phyloP scores from a whole-genome alignment of 768 basidiomycete genomes.

The Hydnomerulius pinastri region DNA sequence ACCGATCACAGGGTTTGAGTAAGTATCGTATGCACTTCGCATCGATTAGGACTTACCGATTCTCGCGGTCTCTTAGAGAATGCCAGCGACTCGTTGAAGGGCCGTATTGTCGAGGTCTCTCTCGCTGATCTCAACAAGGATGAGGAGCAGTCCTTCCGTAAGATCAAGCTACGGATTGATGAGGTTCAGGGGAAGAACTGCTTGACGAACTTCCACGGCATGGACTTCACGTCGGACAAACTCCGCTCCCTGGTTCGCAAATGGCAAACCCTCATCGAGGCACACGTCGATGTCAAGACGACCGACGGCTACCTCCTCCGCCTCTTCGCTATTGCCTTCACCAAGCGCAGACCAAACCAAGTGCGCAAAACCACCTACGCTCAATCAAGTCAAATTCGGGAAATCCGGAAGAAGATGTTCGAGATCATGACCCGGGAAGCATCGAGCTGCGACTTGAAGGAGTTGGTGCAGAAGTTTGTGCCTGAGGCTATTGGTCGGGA shows the following conservation, averaged over 20 bases:
- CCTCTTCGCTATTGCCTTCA: slow-evolving; percentile 98
- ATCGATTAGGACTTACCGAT: slow-evolving; percentile 11
- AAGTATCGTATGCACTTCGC: slow-evolving; percentile 38
- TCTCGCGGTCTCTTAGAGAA: slow-evolving; percentile 64
- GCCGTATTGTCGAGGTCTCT: slow-evolving; percentile 94
- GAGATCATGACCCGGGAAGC: slow-evolving; percentile 98
- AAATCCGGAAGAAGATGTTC: slow-evolving; percentile 99
- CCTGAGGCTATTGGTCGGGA: slow-evolving; percentile 99
- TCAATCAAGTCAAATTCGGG: slow-evolving; percentile 90
- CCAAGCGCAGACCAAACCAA: slow-evolving; percentile 93
- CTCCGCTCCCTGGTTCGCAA: slow-evolving; percentile 99
- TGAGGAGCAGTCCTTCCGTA: slow-evolving; percentile 99
- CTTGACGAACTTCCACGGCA: slow-evolving; percentile 99
- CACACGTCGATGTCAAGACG: slow-evolving; percentile 98
- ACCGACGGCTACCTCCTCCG: slow-evolving; percentile 99
- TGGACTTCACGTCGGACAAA: slow-evolving; percentile 99
- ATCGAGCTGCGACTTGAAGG: slow-evolving; percentile 94
- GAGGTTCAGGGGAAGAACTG: slow-evolving; percentile 98
- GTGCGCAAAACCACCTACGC: slow-evolving; percentile 99
- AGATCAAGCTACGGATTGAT: slow-evolving; percentile 98
- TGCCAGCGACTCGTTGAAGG: slow-evolving; percentile 97
- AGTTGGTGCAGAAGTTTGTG: slow-evolving; percentile 97
- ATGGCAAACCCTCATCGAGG: slow-evolving; percentile 99
- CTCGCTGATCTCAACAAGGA: slow-evolving; percentile 99
- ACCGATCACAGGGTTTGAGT: slow-evolving; percentile 98